Base-by-base conservation (phyloP, 768 basidiomycete species). In the Porphyrellus cyaneotinctus region DNA sequence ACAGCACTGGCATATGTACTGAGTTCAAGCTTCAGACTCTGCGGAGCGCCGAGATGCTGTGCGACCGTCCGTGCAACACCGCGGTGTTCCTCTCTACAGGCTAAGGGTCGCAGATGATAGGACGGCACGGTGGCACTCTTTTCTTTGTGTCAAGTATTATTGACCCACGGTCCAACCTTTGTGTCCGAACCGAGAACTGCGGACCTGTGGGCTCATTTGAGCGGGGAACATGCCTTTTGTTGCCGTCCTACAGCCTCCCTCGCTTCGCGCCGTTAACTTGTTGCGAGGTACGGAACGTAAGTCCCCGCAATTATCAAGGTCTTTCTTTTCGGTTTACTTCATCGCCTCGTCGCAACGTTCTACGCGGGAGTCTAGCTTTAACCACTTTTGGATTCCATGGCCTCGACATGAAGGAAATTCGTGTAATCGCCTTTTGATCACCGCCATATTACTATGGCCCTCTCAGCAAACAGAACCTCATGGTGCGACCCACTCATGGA, bases 261-360 rank as follows among this genome's bases (percentile, higher is more conserved):
- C n/a, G 2, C 49, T 53, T 58, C 65, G 60, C 51, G 37, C 54
- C 42, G 56, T 58, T 45, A 5, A 15, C 35, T 37, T 49, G 58
- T 67, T 41, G 52, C 43, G 43, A 65, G 49, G 57, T 47, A 12
- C 39, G 45, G 38, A 57, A 67, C 63, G 64, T 65, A 67, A 67
- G 56, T 60, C 54, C 38, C 43, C 53, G 37, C 46, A 53, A 32
- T 11, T 51, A 52, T 55, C 52, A 48, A 43, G 12, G 18, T 50
- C 56, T 47, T 28, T 39, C 18, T 59, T 50, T 35, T 56, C 42
- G 37, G 23, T 54, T 52, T 47, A 56, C 49, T 44, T 58, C 65
- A 57, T 49, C 35, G 37, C 28, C 51, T 43, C 31, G 47, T 49
- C 43, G 43, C 39, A 46, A 44, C 20, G 41, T 44, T 37, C 37